Evolutionary conservation across 768 basidiomycete genomes (phyloP), one percentile per base, ranked within the genome.

Genomic region (Agrocybe pediades): DNA sequence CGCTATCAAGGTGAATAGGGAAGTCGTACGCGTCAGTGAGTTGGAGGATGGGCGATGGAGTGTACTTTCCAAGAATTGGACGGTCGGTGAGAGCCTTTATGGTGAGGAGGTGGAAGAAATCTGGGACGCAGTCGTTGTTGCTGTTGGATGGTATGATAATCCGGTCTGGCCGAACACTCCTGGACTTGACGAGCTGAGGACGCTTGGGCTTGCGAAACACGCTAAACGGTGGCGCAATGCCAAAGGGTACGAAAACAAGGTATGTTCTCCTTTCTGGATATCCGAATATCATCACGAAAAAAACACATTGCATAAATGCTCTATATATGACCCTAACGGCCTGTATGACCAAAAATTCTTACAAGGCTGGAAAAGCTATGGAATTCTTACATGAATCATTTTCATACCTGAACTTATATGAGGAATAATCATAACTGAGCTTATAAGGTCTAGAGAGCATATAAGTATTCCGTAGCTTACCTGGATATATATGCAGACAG

Each of bases 81-180:
- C 62, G 46, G 33, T 56, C 2, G 64, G 53, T 7, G 42, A 19
- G 6, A 17, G n/a, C n/a, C n/a, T n/a, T n/a, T n/a, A 45, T 3
- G 64, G 66, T 16, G 26, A 36, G 9, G 66, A 62, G 33, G 49
- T 56, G 2, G 71, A 72, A 25, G 76, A 80, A 49, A 49, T 54
- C 2, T 80, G 81, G 81, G 80, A 82, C 45, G 78, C 74, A 0
- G 73, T 81, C 5, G 73, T 81, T n/a, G 56, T 81, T 23, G 72
- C 78, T 24, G 65, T 72, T 29, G 73, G 77, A 15, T 80, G 71
- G 73, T 77, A 73, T 54, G 79, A 81, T 55, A 70, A 74, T 46
- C 73, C 68, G 4, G 65, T 76, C 6, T 81, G 74, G 70, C 81
- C 81, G 0, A 39, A 57, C 15, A 71, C 76, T 3, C 69, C 72